phyloP scores from a whole-genome alignment of 2,329 filamentous ascomycete species.

The Aspergillus ochraceoroseus region DNA sequence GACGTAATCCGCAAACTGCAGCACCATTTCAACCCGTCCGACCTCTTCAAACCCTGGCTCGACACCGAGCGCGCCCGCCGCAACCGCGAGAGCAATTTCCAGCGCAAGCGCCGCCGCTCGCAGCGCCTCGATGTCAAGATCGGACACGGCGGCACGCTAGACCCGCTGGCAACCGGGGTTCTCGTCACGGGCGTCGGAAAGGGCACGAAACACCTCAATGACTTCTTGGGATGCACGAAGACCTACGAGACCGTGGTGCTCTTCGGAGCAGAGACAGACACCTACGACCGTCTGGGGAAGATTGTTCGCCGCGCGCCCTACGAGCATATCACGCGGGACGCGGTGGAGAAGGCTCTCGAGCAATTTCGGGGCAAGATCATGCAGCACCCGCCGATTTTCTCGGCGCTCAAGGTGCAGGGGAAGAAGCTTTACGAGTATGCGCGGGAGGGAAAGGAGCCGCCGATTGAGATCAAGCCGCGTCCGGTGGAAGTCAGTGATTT shows the following conservation, averaged over 20 bases:
- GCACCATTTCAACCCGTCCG: slow-evolving; percentile 73
- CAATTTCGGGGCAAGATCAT: slow-evolving; percentile 76
- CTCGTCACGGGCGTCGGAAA: slow-evolving; percentile 81
- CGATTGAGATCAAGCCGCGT: slow-evolving; percentile 74
- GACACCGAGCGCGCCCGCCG: slow-evolving; percentile 56
- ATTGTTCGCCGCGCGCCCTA: slow-evolving; percentile 70
- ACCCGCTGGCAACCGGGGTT: slow-evolving; percentile 89
- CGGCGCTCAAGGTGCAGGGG: slow-evolving; percentile 85
- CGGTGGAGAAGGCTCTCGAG: slow-evolving; percentile 70
- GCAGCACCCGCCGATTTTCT: slow-evolving; percentile 90
- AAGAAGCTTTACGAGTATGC: slow-evolving; percentile 97
- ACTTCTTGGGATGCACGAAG: slow-evolving; percentile 85
- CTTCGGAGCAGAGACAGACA: slow-evolving; percentile 89
- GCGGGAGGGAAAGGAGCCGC: slow-evolving; percentile 78
- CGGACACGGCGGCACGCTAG: slow-evolving; percentile 91
- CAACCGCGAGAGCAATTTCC: slow-evolving; percentile 53
- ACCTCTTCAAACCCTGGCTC: slow-evolving; percentile 73
- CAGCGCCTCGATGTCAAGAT: slow-evolving; percentile 74
- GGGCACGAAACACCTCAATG: slow-evolving; percentile 74
- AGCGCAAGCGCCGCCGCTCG: slow-evolving; percentile 58
- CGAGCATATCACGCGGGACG: slow-evolving; percentile 72
- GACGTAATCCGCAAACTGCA: slow-evolving; percentile 88
- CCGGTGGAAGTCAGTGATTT: slow-evolving; percentile 72
- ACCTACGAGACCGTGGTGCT: slow-evolving; percentile 84
- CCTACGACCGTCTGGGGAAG: slow-evolving; percentile 82